phyloP scores from a whole-genome alignment of 2,329 filamentous ascomycete species.

The Sporothrix globosa region DNA sequence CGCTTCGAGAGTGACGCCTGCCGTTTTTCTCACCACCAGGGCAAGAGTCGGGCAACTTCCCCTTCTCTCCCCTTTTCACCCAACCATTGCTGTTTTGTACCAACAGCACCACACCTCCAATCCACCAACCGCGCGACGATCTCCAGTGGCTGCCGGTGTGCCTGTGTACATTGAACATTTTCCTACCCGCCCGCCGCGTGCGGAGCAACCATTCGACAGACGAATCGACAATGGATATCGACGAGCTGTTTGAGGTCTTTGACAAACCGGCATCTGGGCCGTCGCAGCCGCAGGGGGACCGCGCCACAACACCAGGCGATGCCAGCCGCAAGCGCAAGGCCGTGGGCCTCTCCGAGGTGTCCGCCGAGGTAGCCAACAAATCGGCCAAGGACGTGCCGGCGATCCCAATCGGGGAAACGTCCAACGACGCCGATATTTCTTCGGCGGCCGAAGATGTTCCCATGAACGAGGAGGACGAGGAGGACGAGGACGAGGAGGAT shows the following conservation, averaged over 20 bases:
- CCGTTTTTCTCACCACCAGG: not conserved
- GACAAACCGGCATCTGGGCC: constrained; percentile 63
- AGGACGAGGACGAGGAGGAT: constrained; percentile 47
- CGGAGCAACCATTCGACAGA: constrained; percentile 3
- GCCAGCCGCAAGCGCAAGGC: constrained; percentile 80
- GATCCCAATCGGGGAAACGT: constrained; percentile 42
- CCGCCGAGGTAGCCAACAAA: not conserved
- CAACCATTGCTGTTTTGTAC: not conserved
- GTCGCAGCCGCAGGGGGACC: constrained; percentile 40
- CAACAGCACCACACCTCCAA: not conserved
- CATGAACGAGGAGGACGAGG: constrained; percentile 47
- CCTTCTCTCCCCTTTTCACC: not conserved
- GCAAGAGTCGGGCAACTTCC: not conserved
- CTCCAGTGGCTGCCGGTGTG: not conserved
- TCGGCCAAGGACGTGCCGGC: constrained; percentile 34
- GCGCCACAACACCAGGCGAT: constrained; percentile 54
- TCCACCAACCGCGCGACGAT: constrained; percentile 5
- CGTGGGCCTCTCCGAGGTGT: constrained; percentile 59
- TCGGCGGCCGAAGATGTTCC: constrained; percentile 41
- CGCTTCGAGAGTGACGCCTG: constrained; percentile 4
- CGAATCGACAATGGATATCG: constrained; percentile 54
- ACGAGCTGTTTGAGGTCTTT: constrained; percentile 83
- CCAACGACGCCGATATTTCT: constrained; percentile 43
- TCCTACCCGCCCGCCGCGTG: constrained; percentile 14
- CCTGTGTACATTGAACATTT: not conserved